phyloP scores from a whole-genome alignment of 352 stramenopile genomes.

The Ophiocytium majus region DNA sequence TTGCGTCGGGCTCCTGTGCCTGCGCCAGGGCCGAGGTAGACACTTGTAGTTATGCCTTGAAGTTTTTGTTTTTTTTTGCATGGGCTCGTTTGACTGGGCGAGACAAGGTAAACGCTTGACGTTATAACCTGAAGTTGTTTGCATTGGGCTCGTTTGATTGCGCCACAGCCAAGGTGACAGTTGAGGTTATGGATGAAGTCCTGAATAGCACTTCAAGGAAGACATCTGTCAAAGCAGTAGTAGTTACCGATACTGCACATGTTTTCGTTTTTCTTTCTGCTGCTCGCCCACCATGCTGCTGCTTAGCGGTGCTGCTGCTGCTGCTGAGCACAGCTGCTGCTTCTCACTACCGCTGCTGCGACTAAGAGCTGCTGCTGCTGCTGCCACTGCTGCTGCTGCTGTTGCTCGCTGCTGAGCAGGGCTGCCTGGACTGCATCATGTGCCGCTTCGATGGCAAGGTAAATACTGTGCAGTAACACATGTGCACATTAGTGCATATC shows the following conservation, averaged over 20 bases:
- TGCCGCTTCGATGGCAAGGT: slow-evolving; percentile 27
- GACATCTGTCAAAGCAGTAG: no score
- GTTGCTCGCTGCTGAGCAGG: background rate
- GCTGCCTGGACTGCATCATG: slow-evolving; percentile 41
- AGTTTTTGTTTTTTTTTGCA: no score
- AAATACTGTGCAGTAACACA: no score
- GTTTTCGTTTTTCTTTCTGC: background rate
- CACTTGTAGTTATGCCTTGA: no score
- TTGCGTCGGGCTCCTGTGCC: slow-evolving; percentile 22
- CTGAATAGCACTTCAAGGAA: no score
- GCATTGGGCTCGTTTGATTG: no score
- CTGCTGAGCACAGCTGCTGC: no score
- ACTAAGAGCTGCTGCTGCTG: background rate
- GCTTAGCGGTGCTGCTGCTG: slow-evolving; percentile 4
- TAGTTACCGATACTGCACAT: background rate
- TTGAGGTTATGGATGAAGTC: no score
- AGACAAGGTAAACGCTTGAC: slow-evolving; percentile 31
- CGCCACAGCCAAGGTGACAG: no score
- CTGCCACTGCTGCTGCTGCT: background rate
- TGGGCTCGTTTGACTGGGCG: slow-evolving; percentile 31
- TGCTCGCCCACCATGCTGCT: no score
- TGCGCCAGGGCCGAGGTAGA: slow-evolving; percentile 33
- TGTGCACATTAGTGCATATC: no score
- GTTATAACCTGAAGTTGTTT: no score
- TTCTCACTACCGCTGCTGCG: background rate